Evolutionary conservation across 768 basidiomycete species (phyloP).

Genomic region (Russula sp.): DNA sequence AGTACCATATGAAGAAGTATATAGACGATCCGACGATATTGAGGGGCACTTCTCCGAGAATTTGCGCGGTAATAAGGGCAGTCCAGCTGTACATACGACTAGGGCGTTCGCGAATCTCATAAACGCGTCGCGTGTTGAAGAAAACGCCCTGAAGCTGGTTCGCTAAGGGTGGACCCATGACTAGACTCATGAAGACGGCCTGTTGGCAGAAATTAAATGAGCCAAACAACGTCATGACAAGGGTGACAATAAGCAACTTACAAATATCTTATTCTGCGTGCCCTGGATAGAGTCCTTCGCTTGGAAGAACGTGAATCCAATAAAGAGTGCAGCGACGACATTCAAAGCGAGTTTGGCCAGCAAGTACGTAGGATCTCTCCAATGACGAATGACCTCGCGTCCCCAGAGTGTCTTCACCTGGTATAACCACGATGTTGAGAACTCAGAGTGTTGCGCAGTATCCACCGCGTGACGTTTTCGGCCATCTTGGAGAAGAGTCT

Average conservation of each 20-base stretch:
- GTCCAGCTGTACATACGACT: slow-evolving; percentile 45
- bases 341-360: slow-evolving; percentile 42
- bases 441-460: slow-evolving; percentile 35
- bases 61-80: slow-evolving; percentile 38
- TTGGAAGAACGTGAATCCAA: slow-evolving; percentile 47
- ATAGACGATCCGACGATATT: slow-evolving; percentile 43
- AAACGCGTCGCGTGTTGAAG: slow-evolving; percentile 41
- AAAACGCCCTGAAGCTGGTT: slow-evolving; percentile 46
- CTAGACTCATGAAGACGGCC: slow-evolving; percentile 39
- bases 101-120: slow-evolving; percentile 44
- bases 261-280: slow-evolving; percentile 46
- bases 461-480: slow-evolving; percentile 33
- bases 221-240: background rate
- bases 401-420: slow-evolving; percentile 38
- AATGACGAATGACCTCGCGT: slow-evolving; percentile 38
- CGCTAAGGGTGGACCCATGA: slow-evolving; percentile 39
- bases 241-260: slow-evolving; percentile 25
- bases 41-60: slow-evolving; percentile 45
- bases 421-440: slow-evolving; percentile 41
- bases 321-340: slow-evolving; percentile 37
- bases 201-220: slow-evolving; percentile 11
- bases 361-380: slow-evolving; percentile 44
- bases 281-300: slow-evolving; percentile 41
- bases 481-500: slow-evolving; percentile 43
- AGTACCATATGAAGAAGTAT: slow-evolving; percentile 51